These are phyloP conservation scores for Alternaria longipes DNA, from an alignment of 2,329 filamentous ascomycete genomes.

Conservation along the genomic window DNA sequence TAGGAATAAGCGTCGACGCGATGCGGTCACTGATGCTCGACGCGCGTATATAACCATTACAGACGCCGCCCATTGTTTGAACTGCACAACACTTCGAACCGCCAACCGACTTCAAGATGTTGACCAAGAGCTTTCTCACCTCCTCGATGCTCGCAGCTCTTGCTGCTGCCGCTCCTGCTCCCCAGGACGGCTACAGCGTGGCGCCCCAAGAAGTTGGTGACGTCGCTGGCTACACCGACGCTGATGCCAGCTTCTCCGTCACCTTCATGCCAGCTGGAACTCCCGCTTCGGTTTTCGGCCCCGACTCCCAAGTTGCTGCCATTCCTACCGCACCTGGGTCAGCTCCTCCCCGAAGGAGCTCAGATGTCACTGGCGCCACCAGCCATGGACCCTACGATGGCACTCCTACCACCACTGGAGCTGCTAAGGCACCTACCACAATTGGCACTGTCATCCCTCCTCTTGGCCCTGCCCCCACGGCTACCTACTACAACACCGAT, in stretches of 20 bases:
- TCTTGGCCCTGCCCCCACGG: slow-evolving; percentile 66
- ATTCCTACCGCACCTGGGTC: slow-evolving; percentile 42
- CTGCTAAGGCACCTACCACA: slow-evolving; percentile 65
- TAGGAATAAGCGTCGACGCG: slow-evolving; percentile 12
- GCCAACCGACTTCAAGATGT: slow-evolving; percentile 45
- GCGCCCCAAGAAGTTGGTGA: slow-evolving; percentile 5
- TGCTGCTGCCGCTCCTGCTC: slow-evolving; percentile 51
- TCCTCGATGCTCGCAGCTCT: slow-evolving; percentile 48
- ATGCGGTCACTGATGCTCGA: slow-evolving; percentile 20
- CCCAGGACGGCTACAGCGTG: slow-evolving; percentile 33
- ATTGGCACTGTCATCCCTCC: slow-evolving; percentile 67
- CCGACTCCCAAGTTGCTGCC: slow-evolving; percentile 54
- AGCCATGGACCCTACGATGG: slow-evolving; percentile 76
- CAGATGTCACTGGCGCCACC: slow-evolving; percentile 65
- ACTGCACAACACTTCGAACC: slow-evolving; percentile 15
- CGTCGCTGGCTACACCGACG: slow-evolving; percentile 57
- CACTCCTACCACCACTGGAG: slow-evolving; percentile 73
- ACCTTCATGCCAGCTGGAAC: slow-evolving; percentile 41
- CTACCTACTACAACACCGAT: slow-evolving; percentile 75
- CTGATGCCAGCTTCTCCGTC: slow-evolving; percentile 55
- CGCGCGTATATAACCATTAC: slow-evolving; percentile 24
- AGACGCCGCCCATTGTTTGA: neutral
- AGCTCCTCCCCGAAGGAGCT: slow-evolving; percentile 58
- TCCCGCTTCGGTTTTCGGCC: slow-evolving; percentile 55
- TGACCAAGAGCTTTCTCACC: slow-evolving; percentile 46